Conservation (phyloP, 176 grass and related monocot genomes). For the Avena sativa region DNA sequence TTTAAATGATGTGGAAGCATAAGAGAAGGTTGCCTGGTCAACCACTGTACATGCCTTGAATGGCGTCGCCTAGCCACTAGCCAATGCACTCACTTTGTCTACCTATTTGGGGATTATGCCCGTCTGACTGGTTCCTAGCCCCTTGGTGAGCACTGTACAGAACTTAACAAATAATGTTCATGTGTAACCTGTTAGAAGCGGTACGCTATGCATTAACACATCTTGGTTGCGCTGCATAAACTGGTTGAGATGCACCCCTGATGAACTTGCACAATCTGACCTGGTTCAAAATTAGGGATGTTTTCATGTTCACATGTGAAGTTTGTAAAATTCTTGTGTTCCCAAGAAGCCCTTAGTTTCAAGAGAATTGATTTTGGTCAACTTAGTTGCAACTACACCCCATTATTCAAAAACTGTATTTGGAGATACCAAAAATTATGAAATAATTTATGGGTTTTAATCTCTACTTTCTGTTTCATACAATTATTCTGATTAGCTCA, state of each 20-base stretch:
- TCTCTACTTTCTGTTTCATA: not conserved
- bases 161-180: not conserved
- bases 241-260: not conserved
- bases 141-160: not conserved
- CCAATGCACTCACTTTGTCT: not conserved
- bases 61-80: not conserved
- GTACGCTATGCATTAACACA: not conserved
- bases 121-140: not conserved
- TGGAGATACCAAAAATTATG: not conserved
- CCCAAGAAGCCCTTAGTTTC: not conserved
- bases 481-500: conserved; percentile 8
- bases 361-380: not conserved
- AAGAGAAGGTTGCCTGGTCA: not conserved
- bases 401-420: conserved; percentile 27
- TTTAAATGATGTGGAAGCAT: not conserved
- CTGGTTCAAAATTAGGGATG: not conserved
- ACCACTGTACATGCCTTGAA: conserved; percentile 1
- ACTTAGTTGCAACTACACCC: not conserved
- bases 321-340: not conserved
- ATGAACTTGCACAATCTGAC: not conserved
- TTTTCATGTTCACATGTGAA: not conserved
- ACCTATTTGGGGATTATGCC: not conserved
- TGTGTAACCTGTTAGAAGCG: not conserved
- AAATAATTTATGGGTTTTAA: not conserved
- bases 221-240: not conserved